Conservation (phyloP, 768 basidiomycete species). For the Favolaschia claudopus region DNA sequence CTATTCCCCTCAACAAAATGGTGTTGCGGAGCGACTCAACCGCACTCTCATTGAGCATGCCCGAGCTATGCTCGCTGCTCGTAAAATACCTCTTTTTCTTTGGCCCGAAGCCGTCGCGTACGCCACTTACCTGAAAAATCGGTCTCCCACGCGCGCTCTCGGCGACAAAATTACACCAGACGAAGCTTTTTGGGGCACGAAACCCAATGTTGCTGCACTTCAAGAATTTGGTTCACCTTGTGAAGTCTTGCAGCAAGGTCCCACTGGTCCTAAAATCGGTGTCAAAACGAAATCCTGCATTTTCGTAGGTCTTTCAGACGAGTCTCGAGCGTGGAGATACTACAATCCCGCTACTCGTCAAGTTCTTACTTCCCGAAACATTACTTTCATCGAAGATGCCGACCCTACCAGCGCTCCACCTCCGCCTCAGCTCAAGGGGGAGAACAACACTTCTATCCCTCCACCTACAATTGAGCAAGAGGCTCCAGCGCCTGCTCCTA, state of each 20-base stretch:
- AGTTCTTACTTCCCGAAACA: conserved; percentile 26
- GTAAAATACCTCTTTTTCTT: conserved; percentile 18
- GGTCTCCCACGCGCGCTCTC: conserved; percentile 21
- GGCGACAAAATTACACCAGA: conserved; percentile 18
- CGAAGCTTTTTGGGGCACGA: conserved; percentile 21
- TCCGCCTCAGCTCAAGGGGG: conserved; percentile 18
- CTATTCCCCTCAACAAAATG: conserved; percentile 38
- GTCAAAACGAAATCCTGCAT: conserved; percentile 3
- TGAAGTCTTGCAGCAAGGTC: background rate
- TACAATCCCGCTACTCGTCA: conserved; percentile 13
- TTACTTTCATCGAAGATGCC: conserved; percentile 9
- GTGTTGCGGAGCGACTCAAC: conserved; percentile 37
- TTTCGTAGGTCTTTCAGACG: conserved; percentile 26
- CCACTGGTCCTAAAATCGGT: background rate
- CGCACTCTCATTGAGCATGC: conserved; percentile 29
- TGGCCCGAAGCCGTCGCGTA: conserved; percentile 29
- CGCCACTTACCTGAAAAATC: conserved; percentile 34
- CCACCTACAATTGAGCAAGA: background rate
- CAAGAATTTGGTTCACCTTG: conserved; percentile 2
- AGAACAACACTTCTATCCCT: background rate
- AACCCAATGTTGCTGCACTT: conserved; percentile 21
- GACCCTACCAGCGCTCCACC: background rate
- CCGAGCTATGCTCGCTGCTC: conserved; percentile 27
- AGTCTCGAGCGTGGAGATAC: conserved; percentile 21
- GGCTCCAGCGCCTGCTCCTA: background rate